phyloP scores from a whole-genome alignment of 305 asterid genomes.

The Withania somnifera region DNA sequence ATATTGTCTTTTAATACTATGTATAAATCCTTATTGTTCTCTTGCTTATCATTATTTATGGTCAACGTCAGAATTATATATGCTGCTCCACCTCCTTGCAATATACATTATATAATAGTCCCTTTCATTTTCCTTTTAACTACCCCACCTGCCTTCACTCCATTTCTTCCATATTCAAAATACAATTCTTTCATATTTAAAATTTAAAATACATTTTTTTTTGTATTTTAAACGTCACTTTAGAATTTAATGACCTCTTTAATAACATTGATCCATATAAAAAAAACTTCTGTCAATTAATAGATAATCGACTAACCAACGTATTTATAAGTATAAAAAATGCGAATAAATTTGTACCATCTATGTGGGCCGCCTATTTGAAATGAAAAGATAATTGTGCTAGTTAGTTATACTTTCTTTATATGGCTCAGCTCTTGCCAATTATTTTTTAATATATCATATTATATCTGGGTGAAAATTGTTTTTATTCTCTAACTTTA shows the following conservation, averaged over 20 bases:
- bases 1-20: neutral
- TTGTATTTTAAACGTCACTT: too few relatives aligned
- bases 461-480: too few relatives aligned
- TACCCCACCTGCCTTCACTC: neutral
- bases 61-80: slow-evolving; percentile 4
- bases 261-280: too few relatives aligned
- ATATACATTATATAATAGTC: neutral
- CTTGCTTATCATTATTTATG: neutral
- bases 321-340: neutral
- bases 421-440: neutral
- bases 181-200: too few relatives aligned
- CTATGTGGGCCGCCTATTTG: neutral
- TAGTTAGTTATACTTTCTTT: neutral
- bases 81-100: neutral
- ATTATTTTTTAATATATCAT: neutral
- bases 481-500: too few relatives aligned
- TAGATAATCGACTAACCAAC: neutral
- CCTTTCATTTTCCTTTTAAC: neutral
- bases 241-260: too few relatives aligned
- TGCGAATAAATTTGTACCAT: neutral
- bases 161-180: neutral
- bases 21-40: neutral
- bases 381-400: neutral
- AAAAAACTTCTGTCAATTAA: neutral
- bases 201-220: too few relatives aligned